Conservation (phyloP, 768 basidiomycete genomes). For the Podaxis rugospora region DNA sequence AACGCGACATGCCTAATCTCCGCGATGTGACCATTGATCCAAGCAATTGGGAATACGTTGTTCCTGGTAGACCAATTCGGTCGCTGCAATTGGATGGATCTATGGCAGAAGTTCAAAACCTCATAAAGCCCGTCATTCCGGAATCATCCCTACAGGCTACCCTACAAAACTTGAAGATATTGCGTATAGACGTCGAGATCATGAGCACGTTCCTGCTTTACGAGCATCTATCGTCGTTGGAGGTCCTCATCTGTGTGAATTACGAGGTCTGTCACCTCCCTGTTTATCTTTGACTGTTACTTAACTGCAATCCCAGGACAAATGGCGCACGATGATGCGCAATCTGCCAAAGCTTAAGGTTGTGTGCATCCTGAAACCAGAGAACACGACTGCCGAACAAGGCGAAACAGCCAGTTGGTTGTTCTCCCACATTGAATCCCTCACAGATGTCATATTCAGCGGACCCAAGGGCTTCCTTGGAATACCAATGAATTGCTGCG, state of each 20-base stretch:
- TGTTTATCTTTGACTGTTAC: neutral
- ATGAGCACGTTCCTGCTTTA: neutral
- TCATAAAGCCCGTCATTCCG: neutral
- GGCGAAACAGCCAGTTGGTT: neutral
- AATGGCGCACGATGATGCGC: neutral
- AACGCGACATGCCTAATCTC: neutral
- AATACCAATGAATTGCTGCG: neutral
- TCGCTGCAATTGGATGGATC: neutral
- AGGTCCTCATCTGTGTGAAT: neutral
- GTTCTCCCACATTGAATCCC: neutral
- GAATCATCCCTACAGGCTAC: neutral
- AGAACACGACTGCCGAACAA: neutral
- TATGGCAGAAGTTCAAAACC: neutral
- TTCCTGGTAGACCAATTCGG: neutral
- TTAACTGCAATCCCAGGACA: neutral
- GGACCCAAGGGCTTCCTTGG: neutral
- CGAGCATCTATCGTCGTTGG: neutral
- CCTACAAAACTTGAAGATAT: neutral
- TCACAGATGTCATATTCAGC: neutral
- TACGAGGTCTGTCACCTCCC: neutral
- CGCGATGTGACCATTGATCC: neutral
- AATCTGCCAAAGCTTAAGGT: neutral
- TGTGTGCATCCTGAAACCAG: neutral
- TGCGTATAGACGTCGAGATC: neutral
- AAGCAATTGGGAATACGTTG: neutral